Evolutionary conservation across 2,329 filamentous ascomycete species (phyloP).

Genomic region (Iodosphaeria phyllophila): DNA sequence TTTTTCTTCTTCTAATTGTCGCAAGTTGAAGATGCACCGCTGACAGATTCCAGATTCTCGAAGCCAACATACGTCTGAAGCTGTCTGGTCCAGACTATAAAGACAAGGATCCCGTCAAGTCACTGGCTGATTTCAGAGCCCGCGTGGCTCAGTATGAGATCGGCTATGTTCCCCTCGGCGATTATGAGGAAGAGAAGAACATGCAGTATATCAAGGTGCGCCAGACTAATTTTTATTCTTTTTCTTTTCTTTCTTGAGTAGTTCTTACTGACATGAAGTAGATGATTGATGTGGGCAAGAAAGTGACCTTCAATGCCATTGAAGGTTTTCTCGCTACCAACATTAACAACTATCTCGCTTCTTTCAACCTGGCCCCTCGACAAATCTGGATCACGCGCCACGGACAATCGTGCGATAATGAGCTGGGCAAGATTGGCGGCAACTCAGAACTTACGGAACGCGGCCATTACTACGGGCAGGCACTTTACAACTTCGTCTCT

Average conservation of each 20-base stretch:
- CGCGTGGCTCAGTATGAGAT: conserved; percentile 87
- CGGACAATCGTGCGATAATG: conserved; percentile 79
- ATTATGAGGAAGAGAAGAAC: conserved; percentile 76
- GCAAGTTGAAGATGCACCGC: neutral
- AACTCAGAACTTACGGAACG: conserved; percentile 65
- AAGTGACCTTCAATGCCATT: conserved; percentile 78
- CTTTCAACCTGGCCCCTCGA: conserved; percentile 86
- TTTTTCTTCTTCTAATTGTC: neutral
- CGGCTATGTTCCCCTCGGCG: conserved; percentile 76
- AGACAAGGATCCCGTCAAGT: conserved; percentile 73
- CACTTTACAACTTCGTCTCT: conserved; percentile 70
- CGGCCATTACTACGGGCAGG: conserved; percentile 60
- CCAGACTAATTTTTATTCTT: neutral
- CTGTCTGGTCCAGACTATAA: conserved; percentile 91
- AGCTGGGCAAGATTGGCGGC: conserved; percentile 74
- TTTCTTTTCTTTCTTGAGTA: neutral
- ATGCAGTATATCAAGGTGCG: conserved; percentile 76
- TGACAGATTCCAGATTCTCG: conserved; percentile 40
- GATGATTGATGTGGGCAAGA: conserved; percentile 94
- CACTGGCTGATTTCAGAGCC: conserved; percentile 79
- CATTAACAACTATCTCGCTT: conserved; percentile 85
- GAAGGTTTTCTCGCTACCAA: conserved; percentile 83
- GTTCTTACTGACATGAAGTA: conserved; percentile 18
- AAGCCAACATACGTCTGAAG: conserved; percentile 95
- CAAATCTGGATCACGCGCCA: conserved; percentile 98